These are phyloP conservation scores for Eutrema salsugineum DNA, from an alignment of 441 rosid genomes.

Conservation along the genomic window DNA sequence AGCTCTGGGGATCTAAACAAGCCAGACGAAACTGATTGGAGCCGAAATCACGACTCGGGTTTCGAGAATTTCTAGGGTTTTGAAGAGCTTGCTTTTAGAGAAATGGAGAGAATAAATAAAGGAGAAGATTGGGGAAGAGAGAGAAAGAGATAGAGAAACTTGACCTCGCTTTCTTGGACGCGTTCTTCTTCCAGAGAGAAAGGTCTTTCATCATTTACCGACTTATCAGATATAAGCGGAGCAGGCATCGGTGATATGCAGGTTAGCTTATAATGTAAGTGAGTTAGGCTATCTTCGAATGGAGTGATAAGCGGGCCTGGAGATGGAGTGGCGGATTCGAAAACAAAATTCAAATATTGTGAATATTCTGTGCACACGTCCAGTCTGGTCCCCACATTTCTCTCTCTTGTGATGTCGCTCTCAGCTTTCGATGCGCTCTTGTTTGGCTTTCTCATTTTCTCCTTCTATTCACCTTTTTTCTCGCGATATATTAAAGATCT, in stretches of 20 bases:
- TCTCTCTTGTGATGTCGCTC: constrained; percentile 39
- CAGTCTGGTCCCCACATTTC: constrained; percentile 51
- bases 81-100: constrained; percentile 48
- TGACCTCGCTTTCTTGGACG: constrained; percentile 88
- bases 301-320: constrained; percentile 16
- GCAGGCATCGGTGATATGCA: constrained; percentile 4
- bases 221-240: constrained; percentile 43
- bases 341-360: constrained; percentile 76
- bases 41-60: constrained; percentile 22
- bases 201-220: constrained; percentile 40
- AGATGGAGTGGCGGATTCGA: constrained; percentile 61
- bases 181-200: constrained; percentile 48
- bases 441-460: neutral
- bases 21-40: neutral
- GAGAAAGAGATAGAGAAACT: constrained; percentile 30
- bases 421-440: constrained; percentile 25
- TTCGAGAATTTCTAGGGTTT: constrained; percentile 83
- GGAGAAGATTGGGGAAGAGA: neutral
- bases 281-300: neutral
- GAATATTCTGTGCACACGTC: constrained; percentile 85
- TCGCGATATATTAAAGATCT: constrained; percentile 13
- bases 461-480: neutral
- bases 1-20: constrained; percentile 1
- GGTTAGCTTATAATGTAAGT: rapidly evolving
- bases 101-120: constrained; percentile 35